These are phyloP conservation scores for Verticillium nonalfalfae DNA, from an alignment of 2,329 filamentous ascomycete genomes.

Conservation along the genomic window DNA sequence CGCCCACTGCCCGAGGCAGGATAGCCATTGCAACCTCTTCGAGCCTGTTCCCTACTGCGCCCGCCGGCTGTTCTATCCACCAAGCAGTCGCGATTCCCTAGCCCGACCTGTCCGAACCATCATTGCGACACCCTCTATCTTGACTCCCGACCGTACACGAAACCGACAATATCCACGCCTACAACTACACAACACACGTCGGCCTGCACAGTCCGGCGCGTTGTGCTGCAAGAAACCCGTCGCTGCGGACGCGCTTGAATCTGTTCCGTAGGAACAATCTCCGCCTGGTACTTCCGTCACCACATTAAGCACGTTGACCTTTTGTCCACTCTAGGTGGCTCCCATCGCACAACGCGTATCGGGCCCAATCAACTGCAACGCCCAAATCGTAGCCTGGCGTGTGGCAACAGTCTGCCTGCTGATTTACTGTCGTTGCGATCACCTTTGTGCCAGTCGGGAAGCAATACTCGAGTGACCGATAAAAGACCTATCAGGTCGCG, in stretches of 20 bases:
- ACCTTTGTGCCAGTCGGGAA: neutral
- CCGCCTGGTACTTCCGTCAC: neutral
- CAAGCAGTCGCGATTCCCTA: too few species aligned
- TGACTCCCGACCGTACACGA: neutral
- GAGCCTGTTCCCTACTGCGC: neutral
- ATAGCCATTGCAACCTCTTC: neutral
- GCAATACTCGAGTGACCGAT: neutral
- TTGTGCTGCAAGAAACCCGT: neutral
- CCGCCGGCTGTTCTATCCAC: neutral
- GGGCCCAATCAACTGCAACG: constrained; percentile 5
- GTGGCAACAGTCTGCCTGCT: neutral
- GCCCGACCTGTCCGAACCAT: neutral
- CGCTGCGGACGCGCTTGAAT: neutral
- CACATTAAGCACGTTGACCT: neutral
- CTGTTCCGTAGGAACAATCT: neutral
- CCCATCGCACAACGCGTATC: constrained; percentile 9
- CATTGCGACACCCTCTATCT: neutral
- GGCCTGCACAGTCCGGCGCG: neutral
- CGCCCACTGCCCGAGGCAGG: neutral
- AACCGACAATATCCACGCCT: neutral
- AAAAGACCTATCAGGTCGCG: neutral
- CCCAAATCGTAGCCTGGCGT: neutral
- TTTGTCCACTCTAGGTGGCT: neutral
- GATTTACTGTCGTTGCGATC: neutral
- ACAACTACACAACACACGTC: neutral